These are phyloP conservation scores for Agroathelia rolfsii DNA, from an alignment of 1,284 basidiomycete species.

Conservation along the genomic window DNA sequence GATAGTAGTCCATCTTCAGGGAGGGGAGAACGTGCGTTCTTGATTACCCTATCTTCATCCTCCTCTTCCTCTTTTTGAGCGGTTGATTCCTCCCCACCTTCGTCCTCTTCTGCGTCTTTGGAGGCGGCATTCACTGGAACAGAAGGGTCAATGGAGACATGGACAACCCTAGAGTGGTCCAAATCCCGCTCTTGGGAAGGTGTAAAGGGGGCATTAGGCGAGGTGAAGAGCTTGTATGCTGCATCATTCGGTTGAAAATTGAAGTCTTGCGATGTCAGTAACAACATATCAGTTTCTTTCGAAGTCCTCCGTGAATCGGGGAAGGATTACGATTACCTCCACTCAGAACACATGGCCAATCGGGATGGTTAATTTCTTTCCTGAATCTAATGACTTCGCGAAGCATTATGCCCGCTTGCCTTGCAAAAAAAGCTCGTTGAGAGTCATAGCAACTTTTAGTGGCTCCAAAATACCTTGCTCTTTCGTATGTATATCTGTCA, in stretches of 20 bases:
- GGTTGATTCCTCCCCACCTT: constrained; percentile 23
- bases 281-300: constrained; percentile 5
- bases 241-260: constrained; percentile 85
- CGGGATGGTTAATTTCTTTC: constrained; percentile 29
- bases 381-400: constrained; percentile 58
- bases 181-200: constrained; percentile 45
- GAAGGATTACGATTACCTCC: constrained; percentile 50
- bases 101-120: constrained; percentile 32
- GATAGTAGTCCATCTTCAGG: constrained; percentile 66
- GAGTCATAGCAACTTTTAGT: constrained; percentile 5
- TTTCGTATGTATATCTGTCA: constrained; percentile 77
- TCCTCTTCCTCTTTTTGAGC: constrained; percentile 29
- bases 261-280: constrained; percentile 64
- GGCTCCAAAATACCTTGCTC: constrained; percentile 45
- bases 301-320: constrained; percentile 1
- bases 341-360: constrained; percentile 75
- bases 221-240: constrained; percentile 75
- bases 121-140: constrained; percentile 23
- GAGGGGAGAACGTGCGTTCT: constrained; percentile 59
- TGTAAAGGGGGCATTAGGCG: constrained; percentile 46
- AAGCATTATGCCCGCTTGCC: constrained; percentile 62
- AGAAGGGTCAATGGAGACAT: constrained; percentile 65
- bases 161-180: constrained; percentile 67
- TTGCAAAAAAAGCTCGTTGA: constrained; percentile 17
- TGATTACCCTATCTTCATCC: constrained; percentile 68